These are phyloP conservation scores for Amanita rimosa DNA, from an alignment of 768 basidiomycete genomes.

Conservation along the genomic window DNA sequence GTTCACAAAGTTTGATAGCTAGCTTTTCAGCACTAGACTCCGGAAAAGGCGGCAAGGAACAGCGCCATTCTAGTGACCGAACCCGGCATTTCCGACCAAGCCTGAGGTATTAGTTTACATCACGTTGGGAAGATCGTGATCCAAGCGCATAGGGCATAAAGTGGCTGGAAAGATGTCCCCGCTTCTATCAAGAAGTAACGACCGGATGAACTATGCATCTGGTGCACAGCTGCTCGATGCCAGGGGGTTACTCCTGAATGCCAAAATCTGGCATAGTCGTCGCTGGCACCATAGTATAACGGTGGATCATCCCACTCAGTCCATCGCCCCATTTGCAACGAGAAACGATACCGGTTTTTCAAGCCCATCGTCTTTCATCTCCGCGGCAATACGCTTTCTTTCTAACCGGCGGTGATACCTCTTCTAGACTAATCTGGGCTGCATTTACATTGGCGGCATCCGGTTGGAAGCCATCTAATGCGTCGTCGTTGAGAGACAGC, in stretches of 20 bases:
- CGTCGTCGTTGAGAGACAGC: neutral
- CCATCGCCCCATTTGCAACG: neutral
- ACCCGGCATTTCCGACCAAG: conserved; percentile 2
- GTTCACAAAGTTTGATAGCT: neutral
- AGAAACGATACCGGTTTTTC: conserved; percentile 3
- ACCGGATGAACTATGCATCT: neutral
- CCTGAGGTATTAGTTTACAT: conserved; percentile 3
- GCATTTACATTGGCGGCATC: neutral
- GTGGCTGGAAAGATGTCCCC: neutral
- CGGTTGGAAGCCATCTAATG: neutral
- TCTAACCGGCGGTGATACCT: neutral
- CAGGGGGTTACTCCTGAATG: neutral
- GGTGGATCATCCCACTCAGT: neutral
- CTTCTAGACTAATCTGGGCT: neutral
- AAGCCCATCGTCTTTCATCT: conserved; percentile 1
- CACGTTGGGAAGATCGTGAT: conserved; percentile 1
- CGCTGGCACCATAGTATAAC: neutral
- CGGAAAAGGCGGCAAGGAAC: conserved; percentile 1
- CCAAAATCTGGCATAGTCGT: neutral
- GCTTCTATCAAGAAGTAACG: conserved; percentile 1
- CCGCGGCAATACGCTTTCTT: conserved; percentile 5
- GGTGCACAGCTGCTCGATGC: too few species aligned
- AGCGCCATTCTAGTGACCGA: conserved; percentile 4
- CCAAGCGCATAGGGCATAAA: neutral
- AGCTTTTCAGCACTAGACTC: neutral